Evolutionary conservation across 495 filamentous ascomycete species (phyloP).

Genomic region (Hyaloscypha bicolor): DNA sequence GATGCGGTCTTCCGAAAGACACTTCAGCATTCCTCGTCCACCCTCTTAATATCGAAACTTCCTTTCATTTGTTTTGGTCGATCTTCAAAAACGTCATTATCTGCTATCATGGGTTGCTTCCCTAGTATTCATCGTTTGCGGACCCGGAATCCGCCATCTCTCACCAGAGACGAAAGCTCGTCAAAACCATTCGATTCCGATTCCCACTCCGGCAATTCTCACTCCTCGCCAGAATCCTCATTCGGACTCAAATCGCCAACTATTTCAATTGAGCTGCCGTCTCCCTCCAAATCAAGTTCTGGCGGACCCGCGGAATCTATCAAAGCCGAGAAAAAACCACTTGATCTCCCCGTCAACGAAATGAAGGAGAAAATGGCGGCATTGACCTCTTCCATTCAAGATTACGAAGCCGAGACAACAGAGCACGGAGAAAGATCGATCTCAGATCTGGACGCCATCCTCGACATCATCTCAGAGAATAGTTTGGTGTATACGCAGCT

Average conservation of each 20-base stretch:
- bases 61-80: no score
- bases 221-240: neutral
- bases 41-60: no score
- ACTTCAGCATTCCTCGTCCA: no score
- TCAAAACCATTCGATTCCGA: neutral
- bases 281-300: neutral
- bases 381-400: neutral
- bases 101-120: neutral
- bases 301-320: neutral
- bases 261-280: neutral
- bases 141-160: neutral
- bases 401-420: neutral
- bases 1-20: no score
- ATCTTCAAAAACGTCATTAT: no score
- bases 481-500: constrained; percentile 1
- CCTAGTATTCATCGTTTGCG: neutral
- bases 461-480: neutral
- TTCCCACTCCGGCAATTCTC: neutral
- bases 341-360: neutral
- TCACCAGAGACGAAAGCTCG: neutral
- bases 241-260: neutral
- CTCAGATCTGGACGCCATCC: neutral
- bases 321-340: neutral
- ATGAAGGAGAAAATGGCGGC: neutral
- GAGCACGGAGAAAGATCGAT: neutral